Evolutionary conservation across 441 rosid species (phyloP), one percentile per base, ranked within the genome.

Genomic region (Kokia cookei): DNA sequence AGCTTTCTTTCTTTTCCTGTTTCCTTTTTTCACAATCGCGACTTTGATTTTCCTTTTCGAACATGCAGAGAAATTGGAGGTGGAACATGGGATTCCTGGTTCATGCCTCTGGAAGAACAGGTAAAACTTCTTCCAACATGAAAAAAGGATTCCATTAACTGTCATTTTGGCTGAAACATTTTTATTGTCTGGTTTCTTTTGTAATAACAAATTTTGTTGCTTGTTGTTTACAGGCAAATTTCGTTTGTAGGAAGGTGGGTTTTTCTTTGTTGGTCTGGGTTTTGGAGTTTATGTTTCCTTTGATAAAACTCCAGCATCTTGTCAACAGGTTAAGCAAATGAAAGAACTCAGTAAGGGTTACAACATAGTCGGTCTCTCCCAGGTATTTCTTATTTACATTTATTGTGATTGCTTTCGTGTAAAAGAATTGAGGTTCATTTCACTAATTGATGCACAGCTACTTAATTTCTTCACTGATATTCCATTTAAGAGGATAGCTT

Each of bases 351-450:
- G 82, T 11, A 45, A 80, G 55, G 97, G 97, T 45, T 88, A 84
- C 83, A 89, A 83, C 78, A 82, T 91, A 19, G 94, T 91, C 82
- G 97, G 97, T 50, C 91, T 89, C 73, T 91, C 94, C 67, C 97
- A 89, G 92, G 97, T 91, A 79, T 62, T 75, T 74, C 45, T 88
- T 13, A 60, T 78, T 61, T 73, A 69, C 42, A 27, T 5, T 37
- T 27, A 57, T 65, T 55, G 60, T 19, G n/a, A 60, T n/a, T 67
- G 68, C 50, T 76, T 15, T 66, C 70, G 13, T 45, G 55, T 19
- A 22, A 22, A 43, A 24, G 17, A 64, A 40, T 40, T 65, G 58
- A 53, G 10, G 58, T 63, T 42, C 24, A 8, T 17, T 37, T 63
- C 14, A 17, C 67, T 63, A n/a, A 37, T 63, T 63, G 67, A 63